These are phyloP conservation scores for Taphrina sp. DNA, from an alignment of 1,139 yeast species.

Conservation along the genomic window DNA sequence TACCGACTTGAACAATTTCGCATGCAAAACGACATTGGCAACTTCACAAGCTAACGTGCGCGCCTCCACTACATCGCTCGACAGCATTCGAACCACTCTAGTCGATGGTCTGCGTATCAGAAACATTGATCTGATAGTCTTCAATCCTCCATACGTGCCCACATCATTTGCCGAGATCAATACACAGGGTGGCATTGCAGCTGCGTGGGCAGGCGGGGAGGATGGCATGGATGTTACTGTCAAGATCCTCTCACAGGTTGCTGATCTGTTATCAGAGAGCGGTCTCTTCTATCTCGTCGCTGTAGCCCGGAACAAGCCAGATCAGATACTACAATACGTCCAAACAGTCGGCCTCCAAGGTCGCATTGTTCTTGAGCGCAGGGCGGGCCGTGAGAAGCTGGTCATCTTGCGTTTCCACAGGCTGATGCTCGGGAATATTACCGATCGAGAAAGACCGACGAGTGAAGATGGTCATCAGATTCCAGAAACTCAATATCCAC, in stretches of 20 bases:
- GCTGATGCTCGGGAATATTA: too few species aligned
- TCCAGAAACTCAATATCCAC: neutral
- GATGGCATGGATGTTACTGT: slow-evolving; percentile 34
- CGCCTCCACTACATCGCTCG: neutral
- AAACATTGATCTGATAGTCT: slow-evolving; percentile 32
- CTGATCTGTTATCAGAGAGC: slow-evolving; percentile 15
- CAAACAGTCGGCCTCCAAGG: slow-evolving; percentile 8
- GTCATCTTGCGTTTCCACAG: slow-evolving; percentile 31
- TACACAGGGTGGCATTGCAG: slow-evolving; percentile 25
- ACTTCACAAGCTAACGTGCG: slow-evolving; percentile 16
- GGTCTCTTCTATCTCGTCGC: slow-evolving; percentile 36
- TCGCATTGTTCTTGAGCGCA: slow-evolving; percentile 24
- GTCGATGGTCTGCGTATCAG: slow-evolving; percentile 20
- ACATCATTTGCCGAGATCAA: slow-evolving; percentile 31
- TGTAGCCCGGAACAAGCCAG: slow-evolving; percentile 34
- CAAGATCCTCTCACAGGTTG: slow-evolving; percentile 4
- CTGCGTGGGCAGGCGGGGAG: slow-evolving; percentile 36
- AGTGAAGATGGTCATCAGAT: too few species aligned
- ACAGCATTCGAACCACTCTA: slow-evolving; percentile 28
- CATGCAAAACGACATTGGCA: slow-evolving; percentile 31
- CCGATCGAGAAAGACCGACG: too few species aligned
- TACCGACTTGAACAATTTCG: slow-evolving; percentile 33
- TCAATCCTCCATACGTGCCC: slow-evolving; percentile 37
- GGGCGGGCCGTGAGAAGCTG: slow-evolving; percentile 34
- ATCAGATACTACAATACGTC: slow-evolving; percentile 17